A percentile compares a stretch with the other conserved stretches of the same genome.
Conservation (phyloP, 2,329 filamentous ascomycete species). For the Colletotrichum eleusines region DNA sequence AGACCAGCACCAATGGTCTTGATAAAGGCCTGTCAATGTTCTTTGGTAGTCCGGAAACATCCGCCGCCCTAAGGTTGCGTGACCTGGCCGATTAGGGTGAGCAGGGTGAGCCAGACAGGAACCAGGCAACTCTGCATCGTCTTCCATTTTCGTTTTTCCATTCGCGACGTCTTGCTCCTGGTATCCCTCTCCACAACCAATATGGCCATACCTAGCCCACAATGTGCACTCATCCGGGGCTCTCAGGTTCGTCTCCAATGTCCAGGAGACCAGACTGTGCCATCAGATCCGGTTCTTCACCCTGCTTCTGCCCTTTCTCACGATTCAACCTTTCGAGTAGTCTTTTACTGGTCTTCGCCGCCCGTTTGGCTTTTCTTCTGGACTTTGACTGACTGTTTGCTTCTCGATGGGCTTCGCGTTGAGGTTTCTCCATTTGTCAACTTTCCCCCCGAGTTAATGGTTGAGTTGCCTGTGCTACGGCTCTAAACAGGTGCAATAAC, state of each 20-base stretch:
- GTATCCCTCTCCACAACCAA: no score
- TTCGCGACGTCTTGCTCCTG: no score
- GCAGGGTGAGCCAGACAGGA: no score
- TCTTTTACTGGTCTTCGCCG: slow-evolving; percentile 3
- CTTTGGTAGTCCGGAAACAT: neutral
- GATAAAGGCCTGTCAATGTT: slow-evolving; percentile 46
- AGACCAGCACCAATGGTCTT: slow-evolving; percentile 57
- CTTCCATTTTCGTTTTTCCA: no score
- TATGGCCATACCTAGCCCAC: no score
- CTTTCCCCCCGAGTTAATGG: slow-evolving; percentile 21
- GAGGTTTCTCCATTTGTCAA: neutral
- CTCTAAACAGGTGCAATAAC: slow-evolving; percentile 3
- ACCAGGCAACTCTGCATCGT: no score
- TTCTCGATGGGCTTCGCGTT: slow-evolving; percentile 7
- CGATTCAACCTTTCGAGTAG: slow-evolving; percentile 11
- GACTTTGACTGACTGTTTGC: slow-evolving; percentile 7
- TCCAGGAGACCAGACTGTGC: neutral
- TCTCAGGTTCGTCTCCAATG: neutral
- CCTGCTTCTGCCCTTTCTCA: neutral
- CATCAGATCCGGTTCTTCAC: neutral
- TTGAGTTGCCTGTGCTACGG: slow-evolving; percentile 21
- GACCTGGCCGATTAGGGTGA: no score
- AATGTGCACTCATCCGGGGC: slow-evolving; percentile 6
- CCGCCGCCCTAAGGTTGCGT: no score
- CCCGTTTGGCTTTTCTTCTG: slow-evolving; percentile 12